phyloP scores from a whole-genome alignment of 306 rosid species.

The Lotus japonicus region DNA sequence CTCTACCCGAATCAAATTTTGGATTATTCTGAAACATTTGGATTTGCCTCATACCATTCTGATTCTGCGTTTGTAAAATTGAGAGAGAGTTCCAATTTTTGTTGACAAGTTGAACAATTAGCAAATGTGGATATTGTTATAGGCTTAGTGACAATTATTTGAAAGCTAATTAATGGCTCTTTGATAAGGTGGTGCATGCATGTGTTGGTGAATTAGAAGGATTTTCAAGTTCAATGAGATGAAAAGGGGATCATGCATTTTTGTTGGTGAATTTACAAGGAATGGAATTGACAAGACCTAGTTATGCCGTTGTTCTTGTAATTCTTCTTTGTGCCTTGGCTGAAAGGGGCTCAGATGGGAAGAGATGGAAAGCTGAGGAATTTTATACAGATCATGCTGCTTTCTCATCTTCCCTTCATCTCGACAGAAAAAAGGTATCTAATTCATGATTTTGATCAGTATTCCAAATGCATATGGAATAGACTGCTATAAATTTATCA shows the following conservation, averaged over 20 bases:
- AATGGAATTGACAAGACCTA: constrained; percentile 46
- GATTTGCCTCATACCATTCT: not conserved
- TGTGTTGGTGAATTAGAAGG: too few species aligned
- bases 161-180: too few species aligned
- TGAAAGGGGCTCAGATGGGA: constrained; percentile 42
- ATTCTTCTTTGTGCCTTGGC: constrained; percentile 50
- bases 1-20: not conserved
- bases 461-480: too few species aligned
- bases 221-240: constrained; percentile 44
- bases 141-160: too few species aligned
- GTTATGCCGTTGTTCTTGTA: constrained; percentile 34
- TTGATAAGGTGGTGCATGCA: too few species aligned
- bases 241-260: constrained; percentile 31
- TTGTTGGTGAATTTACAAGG: constrained; percentile 29
- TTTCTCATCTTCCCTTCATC: not conserved
- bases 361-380: constrained; percentile 29
- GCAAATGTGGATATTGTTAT: too few species aligned
- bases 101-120: too few species aligned
- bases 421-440: constrained; percentile 38
- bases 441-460: not conserved
- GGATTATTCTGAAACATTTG: not conserved
- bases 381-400: constrained; percentile 17
- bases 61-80: constrained; percentile 10
- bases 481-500: too few species aligned
- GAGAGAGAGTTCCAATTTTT: not conserved